These are phyloP conservation scores for Vararia minispora DNA, from an alignment of 768 basidiomycete species.

Conservation along the genomic window DNA sequence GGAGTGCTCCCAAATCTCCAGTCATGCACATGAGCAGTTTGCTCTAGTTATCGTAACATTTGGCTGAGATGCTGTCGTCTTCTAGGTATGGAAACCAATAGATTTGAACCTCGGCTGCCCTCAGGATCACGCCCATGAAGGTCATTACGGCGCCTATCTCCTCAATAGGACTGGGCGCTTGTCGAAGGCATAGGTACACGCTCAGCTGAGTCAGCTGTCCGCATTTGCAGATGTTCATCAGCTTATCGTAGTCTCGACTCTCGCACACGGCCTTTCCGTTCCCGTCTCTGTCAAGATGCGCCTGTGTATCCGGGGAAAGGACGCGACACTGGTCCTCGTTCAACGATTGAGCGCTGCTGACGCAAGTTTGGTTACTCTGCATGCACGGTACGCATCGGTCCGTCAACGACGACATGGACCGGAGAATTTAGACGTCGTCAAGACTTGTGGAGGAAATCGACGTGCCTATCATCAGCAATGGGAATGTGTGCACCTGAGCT, in stretches of 20 bases:
- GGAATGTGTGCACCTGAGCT: slow-evolving; percentile 54
- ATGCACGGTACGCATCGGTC: slow-evolving; percentile 63
- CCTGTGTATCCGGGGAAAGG: slow-evolving; percentile 27
- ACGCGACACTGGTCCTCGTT: slow-evolving; percentile 45
- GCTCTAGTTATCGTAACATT: not conserved
- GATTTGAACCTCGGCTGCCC: slow-evolving; percentile 80
- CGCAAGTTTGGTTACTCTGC: slow-evolving; percentile 60
- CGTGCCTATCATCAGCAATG: slow-evolving; percentile 66
- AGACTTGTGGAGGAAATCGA: slow-evolving; percentile 37
- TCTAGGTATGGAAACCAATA: slow-evolving; percentile 20
- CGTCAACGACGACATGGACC: slow-evolving; percentile 60
- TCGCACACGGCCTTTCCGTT: slow-evolving; percentile 50
- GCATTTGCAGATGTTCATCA: not conserved
- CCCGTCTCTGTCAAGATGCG: slow-evolving; percentile 54
- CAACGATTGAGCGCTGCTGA: slow-evolving; percentile 51
- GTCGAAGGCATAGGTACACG: slow-evolving; percentile 51
- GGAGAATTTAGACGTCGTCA: slow-evolving; percentile 55
- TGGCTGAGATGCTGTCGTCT: not conserved
- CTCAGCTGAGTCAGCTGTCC: not conserved
- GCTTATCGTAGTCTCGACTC: slow-evolving; percentile 40
- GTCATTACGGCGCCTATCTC: slow-evolving; percentile 69
- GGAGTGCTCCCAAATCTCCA: not conserved
- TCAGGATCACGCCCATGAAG: slow-evolving; percentile 53
- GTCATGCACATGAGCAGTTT: not conserved
- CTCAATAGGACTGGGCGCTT: slow-evolving; percentile 66